phyloP scores from a whole-genome alignment of 768 basidiomycete genomes.

The Podaxis sp. region DNA sequence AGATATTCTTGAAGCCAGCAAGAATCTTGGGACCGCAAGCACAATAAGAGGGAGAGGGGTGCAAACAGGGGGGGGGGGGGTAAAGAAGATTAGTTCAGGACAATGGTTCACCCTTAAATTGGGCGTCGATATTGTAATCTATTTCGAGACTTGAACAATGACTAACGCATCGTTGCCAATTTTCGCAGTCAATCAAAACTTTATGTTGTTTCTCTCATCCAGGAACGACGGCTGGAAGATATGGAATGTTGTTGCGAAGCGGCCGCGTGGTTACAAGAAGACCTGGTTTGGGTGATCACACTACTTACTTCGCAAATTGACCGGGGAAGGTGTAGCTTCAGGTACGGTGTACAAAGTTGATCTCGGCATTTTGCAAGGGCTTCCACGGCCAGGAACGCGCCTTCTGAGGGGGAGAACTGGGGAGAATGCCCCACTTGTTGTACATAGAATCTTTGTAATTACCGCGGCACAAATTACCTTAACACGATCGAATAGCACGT shows the following conservation, averaged over 20 bases:
- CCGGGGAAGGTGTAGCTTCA: no score
- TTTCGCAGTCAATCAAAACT: not conserved
- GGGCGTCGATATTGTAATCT: not conserved
- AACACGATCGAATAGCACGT: no score
- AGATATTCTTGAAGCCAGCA: not conserved
- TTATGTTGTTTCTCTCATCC: not conserved
- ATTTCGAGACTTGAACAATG: not conserved
- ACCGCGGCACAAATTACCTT: no score
- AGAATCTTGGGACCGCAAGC: not conserved
- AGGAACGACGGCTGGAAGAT: not conserved
- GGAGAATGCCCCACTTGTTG: no score
- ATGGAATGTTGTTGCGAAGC: not conserved
- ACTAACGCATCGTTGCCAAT: not conserved
- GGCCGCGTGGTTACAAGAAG: not conserved
- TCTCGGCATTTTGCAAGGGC: no score
- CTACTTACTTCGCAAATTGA: no score
- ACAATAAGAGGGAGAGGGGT: not conserved
- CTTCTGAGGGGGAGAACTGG: no score
- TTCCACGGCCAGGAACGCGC: no score
- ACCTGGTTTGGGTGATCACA: no score
- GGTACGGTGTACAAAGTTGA: no score
- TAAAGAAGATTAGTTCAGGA: not conserved
- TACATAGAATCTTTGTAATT: no score
- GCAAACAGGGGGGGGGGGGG: not conserved
- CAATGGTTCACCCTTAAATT: not conserved